Evolutionary conservation across 140 eudicot genomes (phyloP).

Genomic region (Oenanthe javanica): DNA sequence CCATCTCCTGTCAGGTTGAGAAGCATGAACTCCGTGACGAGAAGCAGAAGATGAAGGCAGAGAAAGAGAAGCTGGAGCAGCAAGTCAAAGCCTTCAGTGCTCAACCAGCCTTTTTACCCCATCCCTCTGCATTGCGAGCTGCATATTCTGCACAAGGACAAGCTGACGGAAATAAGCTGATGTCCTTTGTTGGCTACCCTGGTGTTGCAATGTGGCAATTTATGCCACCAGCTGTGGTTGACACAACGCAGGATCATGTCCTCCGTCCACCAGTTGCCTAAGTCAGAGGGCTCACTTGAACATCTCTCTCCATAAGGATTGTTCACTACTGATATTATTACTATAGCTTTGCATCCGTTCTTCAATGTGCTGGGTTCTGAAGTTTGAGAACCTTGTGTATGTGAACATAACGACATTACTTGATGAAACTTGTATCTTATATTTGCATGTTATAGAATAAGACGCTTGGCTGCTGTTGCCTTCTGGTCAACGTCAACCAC

Average conservation of each 20-base stretch:
- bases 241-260: slow-evolving; percentile 15
- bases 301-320: background rate
- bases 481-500: background rate
- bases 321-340: background rate
- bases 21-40: slow-evolving; percentile 15
- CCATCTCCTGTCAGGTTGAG: slow-evolving; percentile 6
- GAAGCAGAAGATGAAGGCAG: slow-evolving; percentile 3
- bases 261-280: slow-evolving; percentile 17
- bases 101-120: slow-evolving; percentile 10
- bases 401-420: background rate
- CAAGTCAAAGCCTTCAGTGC: slow-evolving; percentile 13
- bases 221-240: slow-evolving; percentile 15
- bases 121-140: slow-evolving; percentile 8
- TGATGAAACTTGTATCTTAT: background rate
- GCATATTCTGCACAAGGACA: slow-evolving; percentile 16
- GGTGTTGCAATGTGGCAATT: slow-evolving; percentile 18
- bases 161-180: slow-evolving; percentile 6
- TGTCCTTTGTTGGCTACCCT: slow-evolving; percentile 16
- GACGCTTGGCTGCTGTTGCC: background rate
- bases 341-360: background rate
- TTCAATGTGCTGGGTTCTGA: background rate
- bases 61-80: slow-evolving; percentile 13
- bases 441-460: background rate
- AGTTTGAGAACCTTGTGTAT: slow-evolving; percentile 5
- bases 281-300: background rate